These are phyloP conservation scores for Hyphopichia fennica DNA, from an alignment of 1,139 yeast species.

Conservation along the genomic window DNA sequence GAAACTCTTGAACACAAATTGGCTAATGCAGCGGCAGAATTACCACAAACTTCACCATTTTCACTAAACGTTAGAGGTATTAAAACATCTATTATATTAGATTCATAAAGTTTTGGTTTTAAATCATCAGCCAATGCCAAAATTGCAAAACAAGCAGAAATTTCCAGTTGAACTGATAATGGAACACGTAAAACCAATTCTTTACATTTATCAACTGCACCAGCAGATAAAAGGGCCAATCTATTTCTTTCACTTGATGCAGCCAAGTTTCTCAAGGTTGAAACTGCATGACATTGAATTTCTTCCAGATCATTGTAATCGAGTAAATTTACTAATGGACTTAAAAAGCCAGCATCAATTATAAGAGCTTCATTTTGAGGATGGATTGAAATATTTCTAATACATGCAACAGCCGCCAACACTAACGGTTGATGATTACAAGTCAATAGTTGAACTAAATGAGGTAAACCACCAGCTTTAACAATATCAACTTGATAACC, in stretches of 20 bases:
- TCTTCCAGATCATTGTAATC: conserved; percentile 90
- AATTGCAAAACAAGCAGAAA: conserved; percentile 96
- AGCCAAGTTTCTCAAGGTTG: conserved; percentile 91
- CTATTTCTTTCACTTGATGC: conserved; percentile 94
- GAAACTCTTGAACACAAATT: conserved; percentile 86
- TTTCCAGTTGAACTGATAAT: conserved; percentile 89
- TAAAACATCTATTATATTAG: conserved; percentile 84
- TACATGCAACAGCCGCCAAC: conserved; percentile 96
- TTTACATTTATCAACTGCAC: conserved; percentile 92
- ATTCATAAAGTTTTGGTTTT: conserved; percentile 78
- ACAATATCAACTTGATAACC: conserved; percentile 93
- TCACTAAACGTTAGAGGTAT: conserved; percentile 87
- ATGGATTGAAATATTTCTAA: conserved; percentile 93
- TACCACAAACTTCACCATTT: conserved; percentile 96
- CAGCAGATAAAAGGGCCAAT: conserved; percentile 88
- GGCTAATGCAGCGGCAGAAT: conserved; percentile 97
- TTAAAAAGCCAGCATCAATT: conserved; percentile 92
- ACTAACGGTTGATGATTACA: conserved; percentile 91
- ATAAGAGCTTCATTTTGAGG: conserved; percentile 94
- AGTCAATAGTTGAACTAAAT: conserved; percentile 81
- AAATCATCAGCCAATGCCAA: conserved; percentile 95
- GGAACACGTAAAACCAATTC: conserved; percentile 84
- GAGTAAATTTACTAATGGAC: conserved; percentile 81
- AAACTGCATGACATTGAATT: conserved; percentile 96
- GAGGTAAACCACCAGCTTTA: conserved; percentile 92